Percentiles rank a stretch among this genome's conserved stretches.
phyloP scores from a whole-genome alignment of 768 basidiomycete genomes.

The Leccinum obscurum region DNA sequence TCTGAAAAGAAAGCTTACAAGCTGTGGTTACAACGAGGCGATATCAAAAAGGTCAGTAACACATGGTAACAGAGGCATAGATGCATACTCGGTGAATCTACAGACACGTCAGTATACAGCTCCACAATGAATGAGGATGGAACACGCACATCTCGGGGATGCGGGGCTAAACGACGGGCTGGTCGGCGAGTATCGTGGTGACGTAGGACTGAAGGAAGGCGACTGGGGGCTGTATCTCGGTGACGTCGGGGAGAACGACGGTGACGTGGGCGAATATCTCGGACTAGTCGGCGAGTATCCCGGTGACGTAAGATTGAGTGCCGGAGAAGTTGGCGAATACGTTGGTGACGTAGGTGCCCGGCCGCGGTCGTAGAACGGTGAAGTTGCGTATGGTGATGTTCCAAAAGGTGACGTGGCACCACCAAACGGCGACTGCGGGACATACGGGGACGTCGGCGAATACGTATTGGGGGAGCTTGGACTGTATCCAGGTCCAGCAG shows the following conservation, averaged over 20 bases:
- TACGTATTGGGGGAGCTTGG: conserved; percentile 90
- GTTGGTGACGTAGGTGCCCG: conserved; percentile 75
- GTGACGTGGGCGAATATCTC: conserved; percentile 82
- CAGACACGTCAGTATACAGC: conserved; percentile 2
- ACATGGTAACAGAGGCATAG: conserved; percentile 1
- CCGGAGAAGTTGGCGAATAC: conserved; percentile 87
- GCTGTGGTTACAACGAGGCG: conserved; percentile 40
- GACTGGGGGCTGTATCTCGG: conserved; percentile 87
- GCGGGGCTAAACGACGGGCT: conserved; percentile 91
- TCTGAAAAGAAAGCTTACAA: conserved; percentile 47
- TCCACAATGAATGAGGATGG: not conserved
- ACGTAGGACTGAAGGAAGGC: conserved; percentile 88
- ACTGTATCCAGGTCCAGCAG: conserved; percentile 83
- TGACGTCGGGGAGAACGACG: conserved; percentile 83
- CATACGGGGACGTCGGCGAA: conserved; percentile 88
- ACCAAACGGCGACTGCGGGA: conserved; percentile 79
- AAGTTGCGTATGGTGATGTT: conserved; percentile 78
- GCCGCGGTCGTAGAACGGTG: conserved; percentile 75
- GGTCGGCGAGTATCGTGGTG: conserved; percentile 86
- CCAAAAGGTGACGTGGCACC: conserved; percentile 84
- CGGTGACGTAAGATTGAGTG: conserved; percentile 79
- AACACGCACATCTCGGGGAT: conserved; percentile 80
- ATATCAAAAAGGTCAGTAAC: conserved; percentile 25
- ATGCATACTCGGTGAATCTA: conserved; percentile 81
- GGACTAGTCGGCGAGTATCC: conserved; percentile 69